A percentile compares a stretch with the other conserved stretches of the same genome.
Conservation (phyloP, 306 rosid species). For the Cucurbita moschata region DNA sequence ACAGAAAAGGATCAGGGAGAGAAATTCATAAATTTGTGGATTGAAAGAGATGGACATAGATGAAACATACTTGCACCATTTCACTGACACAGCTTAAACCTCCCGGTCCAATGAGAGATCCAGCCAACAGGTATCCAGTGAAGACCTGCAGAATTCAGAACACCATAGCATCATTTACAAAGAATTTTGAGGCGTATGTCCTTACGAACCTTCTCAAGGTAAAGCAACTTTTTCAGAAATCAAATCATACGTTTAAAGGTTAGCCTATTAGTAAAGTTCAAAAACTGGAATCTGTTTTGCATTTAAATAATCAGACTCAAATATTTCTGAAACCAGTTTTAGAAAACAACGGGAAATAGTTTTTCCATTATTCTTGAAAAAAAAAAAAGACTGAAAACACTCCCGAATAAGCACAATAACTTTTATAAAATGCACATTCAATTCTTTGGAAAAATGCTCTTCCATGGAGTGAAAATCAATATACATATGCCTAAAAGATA, state of each 20-base stretch:
- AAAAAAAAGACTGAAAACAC: not conserved
- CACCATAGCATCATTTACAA: not conserved
- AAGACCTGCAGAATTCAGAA: constrained; percentile 48
- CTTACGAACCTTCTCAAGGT: not conserved
- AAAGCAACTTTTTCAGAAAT: not conserved
- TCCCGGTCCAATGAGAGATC: constrained; percentile 88
- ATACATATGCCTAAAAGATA: not conserved
- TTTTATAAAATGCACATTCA: not conserved
- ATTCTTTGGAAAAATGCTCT: not conserved
- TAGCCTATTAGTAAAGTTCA: not conserved
- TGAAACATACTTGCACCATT: constrained; percentile 86
- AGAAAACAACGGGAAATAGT: not conserved
- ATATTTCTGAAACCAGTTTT: not conserved
- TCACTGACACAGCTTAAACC: constrained; percentile 90
- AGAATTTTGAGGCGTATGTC: not conserved
- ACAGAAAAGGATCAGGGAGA: not conserved
- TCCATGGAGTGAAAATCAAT: not conserved
- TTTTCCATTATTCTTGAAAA: not conserved
- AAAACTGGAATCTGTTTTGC: not conserved
- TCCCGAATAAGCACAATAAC: not conserved
- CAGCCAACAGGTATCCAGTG: constrained; percentile 85
- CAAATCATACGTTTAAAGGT: not conserved
- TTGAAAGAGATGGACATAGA: not conserved
- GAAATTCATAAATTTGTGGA: not conserved
- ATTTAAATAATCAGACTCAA: not conserved